Evolutionary conservation across 371 early-diverging fungal species (phyloP).

Genomic region (Mucor circinelloides): DNA sequence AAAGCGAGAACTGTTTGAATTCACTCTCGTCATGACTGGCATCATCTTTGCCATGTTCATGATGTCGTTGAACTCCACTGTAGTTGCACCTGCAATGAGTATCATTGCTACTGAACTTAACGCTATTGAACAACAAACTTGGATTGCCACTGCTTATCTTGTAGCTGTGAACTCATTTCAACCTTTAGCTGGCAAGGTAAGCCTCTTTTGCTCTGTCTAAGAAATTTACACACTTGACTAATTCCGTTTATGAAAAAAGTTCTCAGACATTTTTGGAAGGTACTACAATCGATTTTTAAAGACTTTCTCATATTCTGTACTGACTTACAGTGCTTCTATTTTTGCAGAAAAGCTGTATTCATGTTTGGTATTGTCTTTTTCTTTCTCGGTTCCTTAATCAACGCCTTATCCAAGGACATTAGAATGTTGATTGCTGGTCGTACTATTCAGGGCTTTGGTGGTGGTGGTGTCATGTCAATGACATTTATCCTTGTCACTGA

Average conservation of each 20-base stretch:
- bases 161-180: slow-evolving; percentile 60
- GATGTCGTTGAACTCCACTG: slow-evolving; percentile 76
- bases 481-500: slow-evolving; percentile 83
- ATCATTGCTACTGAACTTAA: slow-evolving; percentile 61
- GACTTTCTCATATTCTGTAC: not conserved
- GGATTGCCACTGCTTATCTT: slow-evolving; percentile 48
- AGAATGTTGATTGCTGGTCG: slow-evolving; percentile 68
- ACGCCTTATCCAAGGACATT: slow-evolving; percentile 57
- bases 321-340: not conserved
- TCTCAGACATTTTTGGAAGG: slow-evolving; percentile 68
- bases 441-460: slow-evolving; percentile 74
- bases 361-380: slow-evolving; percentile 53
- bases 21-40: slow-evolving; percentile 23
- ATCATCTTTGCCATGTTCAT: slow-evolving; percentile 65
- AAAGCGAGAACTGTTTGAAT: slow-evolving; percentile 7
- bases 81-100: slow-evolving; percentile 71
- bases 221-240: not conserved
- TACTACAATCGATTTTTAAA: slow-evolving; percentile 9
- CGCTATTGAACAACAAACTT: slow-evolving; percentile 40
- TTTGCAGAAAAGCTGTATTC: slow-evolving; percentile 54
- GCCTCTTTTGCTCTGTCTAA: not conserved
- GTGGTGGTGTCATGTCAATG: slow-evolving; percentile 69
- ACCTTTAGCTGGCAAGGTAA: slow-evolving; percentile 62
- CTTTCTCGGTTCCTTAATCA: slow-evolving; percentile 56
- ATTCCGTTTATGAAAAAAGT: slow-evolving; percentile 18